Percentiles rank a stretch among this genome's conserved stretches.
phyloP scores from a whole-genome alignment of 1,139 yeast genomes.

The Suhomyces maxii region DNA sequence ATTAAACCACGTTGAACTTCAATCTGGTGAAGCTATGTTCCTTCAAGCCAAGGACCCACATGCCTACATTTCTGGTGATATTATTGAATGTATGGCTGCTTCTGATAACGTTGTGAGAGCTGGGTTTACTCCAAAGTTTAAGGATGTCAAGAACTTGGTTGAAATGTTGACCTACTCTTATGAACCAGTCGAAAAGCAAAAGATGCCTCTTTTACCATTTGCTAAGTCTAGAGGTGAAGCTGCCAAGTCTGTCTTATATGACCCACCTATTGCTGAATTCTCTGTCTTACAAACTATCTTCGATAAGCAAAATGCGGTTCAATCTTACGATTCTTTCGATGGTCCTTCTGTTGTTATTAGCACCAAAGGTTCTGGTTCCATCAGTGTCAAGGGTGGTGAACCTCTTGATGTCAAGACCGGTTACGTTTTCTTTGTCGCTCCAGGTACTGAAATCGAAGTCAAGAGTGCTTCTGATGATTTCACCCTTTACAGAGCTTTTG shows the following conservation, averaged over 20 bases:
- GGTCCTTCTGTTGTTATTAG: constrained; percentile 91
- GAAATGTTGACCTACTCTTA: constrained; percentile 87
- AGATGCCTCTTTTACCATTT: constrained; percentile 71
- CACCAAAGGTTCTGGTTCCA: constrained; percentile 75
- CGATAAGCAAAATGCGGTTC: constrained; percentile 45
- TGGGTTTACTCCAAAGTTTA: constrained; percentile 97
- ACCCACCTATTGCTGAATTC: constrained; percentile 97
- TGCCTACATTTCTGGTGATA: constrained; percentile 95
- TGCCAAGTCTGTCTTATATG: constrained; percentile 60
- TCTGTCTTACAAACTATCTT: constrained; percentile 77
- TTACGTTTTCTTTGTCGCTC: constrained; percentile 80
- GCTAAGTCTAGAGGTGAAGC: constrained; percentile 69
- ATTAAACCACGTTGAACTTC: constrained; percentile 80
- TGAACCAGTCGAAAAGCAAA: constrained; percentile 89
- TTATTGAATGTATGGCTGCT: constrained; percentile 99
- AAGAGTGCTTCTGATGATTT: constrained; percentile 54
- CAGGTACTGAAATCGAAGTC: constrained; percentile 65
- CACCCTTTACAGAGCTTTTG: constrained; percentile 85
- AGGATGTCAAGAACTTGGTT: constrained; percentile 88
- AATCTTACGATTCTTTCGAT: constrained; percentile 56
- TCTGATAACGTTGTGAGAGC: constrained; percentile 97
- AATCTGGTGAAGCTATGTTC: constrained; percentile 96
- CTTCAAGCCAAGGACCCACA: constrained; percentile 97
- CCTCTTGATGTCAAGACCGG: constrained; percentile 59
- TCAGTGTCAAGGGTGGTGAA: constrained; percentile 47